Base-by-base conservation (phyloP, 805 yeast genomes). In the Candida qinlingensis region DNA sequence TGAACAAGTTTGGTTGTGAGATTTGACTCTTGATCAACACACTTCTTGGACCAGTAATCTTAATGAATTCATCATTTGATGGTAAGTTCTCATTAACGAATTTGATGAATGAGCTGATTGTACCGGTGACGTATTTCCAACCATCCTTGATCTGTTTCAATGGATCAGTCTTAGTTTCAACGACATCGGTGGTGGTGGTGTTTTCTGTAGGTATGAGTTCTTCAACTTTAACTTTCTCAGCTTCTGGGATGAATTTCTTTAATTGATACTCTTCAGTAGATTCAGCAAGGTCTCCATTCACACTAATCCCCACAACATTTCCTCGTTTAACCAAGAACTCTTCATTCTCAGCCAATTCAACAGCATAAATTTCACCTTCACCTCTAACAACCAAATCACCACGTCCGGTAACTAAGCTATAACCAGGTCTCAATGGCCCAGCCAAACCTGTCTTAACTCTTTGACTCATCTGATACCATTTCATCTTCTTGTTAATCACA, bases 351-450 rank as follows among this genome's bases (percentile, higher is more conserved):
- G 56, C 65, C 27, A 81, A 60, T 33, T 66, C 66, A 12, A 80
- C 63, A 50, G 71, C 73, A 59, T 78, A 79, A 26, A 81, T 61
- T 10, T 77, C 70, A 0, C 87, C 86, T 27, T 68, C 65, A 1
- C 85, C 86, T 12, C 71, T 75, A 12, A 82, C 53, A 1, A 81
- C 80, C 3, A 71, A 71, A 44, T 71, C 74, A 0, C 87, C 87
- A 50, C 87, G 68, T 1, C 87, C 87, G 28, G 76, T 71, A 6
- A 80, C 53, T 36, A 77, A 64, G 0, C 73, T 66, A 56, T 73
- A 81, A 0, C 81, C 81, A 10, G 65, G 45, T 33, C 62, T 63
- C 37, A 50, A 48, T 34, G 52, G 51, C 64, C 69, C 68, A 25
- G 56, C 58, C 19, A 78, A 58, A 0, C 83, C 81, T 2, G 80